These are phyloP conservation scores for Picochlorum sp. DNA, from an alignment of 139 green algal species.

Conservation along the genomic window DNA sequence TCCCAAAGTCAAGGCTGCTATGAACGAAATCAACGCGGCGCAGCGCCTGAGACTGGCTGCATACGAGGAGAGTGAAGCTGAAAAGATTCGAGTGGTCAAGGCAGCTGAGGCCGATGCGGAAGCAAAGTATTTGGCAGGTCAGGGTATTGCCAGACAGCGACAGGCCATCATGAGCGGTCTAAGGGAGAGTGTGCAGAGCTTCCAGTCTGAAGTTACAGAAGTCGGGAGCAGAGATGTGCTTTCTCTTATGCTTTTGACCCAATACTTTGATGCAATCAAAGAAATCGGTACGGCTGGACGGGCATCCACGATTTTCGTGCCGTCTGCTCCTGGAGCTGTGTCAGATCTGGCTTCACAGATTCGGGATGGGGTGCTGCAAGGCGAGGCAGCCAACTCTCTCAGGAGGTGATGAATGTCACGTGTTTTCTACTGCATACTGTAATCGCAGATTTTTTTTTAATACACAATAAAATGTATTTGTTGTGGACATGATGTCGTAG, in stretches of 20 bases:
- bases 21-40: constrained; percentile 85
- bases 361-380: constrained; percentile 39
- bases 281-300: constrained; percentile 41
- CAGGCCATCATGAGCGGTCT: constrained; percentile 86
- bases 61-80: constrained; percentile 59
- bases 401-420: neutral
- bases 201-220: constrained; percentile 41
- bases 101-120: constrained; percentile 88
- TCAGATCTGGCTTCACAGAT: constrained; percentile 54
- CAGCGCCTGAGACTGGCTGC: constrained; percentile 42
- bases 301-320: constrained; percentile 67
- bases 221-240: constrained; percentile 51
- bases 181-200: constrained; percentile 72
- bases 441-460: too few relatives aligned
- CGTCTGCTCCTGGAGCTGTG: constrained; percentile 37
- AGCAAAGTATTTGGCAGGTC: constrained; percentile 79
- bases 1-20: constrained; percentile 52
- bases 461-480: too few relatives aligned
- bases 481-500: too few relatives aligned
- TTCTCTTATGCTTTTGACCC: constrained; percentile 69
- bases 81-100: constrained; percentile 80
- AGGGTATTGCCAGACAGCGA: constrained; percentile 64
- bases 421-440: too few relatives aligned
- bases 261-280: constrained; percentile 92
- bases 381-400: neutral